These are phyloP conservation scores for Hsuehochloa calcarea DNA, from an alignment of 176 grass and related monocot species.

Conservation along the genomic window DNA sequence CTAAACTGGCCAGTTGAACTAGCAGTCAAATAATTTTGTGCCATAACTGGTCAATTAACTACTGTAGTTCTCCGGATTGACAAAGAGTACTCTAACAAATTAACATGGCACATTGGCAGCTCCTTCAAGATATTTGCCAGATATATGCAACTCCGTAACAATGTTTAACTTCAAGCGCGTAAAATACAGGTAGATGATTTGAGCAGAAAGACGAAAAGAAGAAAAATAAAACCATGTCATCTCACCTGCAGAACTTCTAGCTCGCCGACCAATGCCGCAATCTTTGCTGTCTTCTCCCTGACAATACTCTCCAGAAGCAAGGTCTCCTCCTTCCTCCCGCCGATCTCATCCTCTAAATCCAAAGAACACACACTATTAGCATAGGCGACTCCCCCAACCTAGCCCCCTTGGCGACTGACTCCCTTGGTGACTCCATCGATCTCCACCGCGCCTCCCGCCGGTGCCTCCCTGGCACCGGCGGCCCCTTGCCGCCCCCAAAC, in stretches of 20 bases:
- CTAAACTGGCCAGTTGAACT: not conserved
- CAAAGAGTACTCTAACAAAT: not conserved
- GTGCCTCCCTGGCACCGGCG: no score
- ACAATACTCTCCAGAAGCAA: slow-evolving; percentile 38
- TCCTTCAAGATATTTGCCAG: not conserved
- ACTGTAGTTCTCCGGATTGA: not conserved
- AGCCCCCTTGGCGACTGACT: no score
- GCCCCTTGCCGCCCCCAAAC: no score
- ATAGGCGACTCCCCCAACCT: no score
- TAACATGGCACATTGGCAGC: not conserved
- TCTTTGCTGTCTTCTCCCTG: slow-evolving; percentile 46
- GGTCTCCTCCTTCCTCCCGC: slow-evolving; percentile 45
- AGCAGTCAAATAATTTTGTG: not conserved
- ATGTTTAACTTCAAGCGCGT: not conserved
- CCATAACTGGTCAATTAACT: not conserved
- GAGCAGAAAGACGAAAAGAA: not conserved
- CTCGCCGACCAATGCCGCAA: slow-evolving; percentile 35
- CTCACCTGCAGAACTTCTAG: slow-evolving; percentile 53
- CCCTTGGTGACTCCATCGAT: no score
- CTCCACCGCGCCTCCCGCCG: no score
- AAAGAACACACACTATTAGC: not conserved
- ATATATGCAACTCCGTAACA: not conserved
- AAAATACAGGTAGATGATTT: not conserved
- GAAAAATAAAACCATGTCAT: not conserved
- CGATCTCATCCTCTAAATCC: slow-evolving; percentile 54